phyloP scores from a whole-genome alignment of 306 rosid genomes.

The Begonia fuchsioides region DNA sequence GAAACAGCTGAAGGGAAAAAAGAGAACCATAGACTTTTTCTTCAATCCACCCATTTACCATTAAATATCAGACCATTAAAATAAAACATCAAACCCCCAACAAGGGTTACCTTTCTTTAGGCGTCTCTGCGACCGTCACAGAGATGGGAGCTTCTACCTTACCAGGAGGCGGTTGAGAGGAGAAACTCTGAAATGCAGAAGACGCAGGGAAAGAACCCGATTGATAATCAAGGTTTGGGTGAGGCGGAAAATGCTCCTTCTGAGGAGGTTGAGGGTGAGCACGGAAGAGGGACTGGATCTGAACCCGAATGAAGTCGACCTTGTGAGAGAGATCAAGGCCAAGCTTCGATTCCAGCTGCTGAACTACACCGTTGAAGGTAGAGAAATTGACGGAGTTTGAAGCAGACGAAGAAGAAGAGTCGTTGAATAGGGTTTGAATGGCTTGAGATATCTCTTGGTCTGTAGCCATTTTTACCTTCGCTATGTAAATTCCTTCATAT shows the following conservation, averaged over 20 bases:
- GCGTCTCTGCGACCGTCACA: constrained; percentile 18
- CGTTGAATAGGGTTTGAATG: constrained; percentile 30
- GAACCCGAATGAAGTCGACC: constrained; percentile 43
- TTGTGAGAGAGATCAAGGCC: constrained; percentile 56
- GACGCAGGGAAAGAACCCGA: constrained; percentile 15
- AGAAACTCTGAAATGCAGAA: constrained; percentile 32
- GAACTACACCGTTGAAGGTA: constrained; percentile 40
- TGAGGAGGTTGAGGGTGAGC: constrained; percentile 19
- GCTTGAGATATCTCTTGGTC: constrained; percentile 65
- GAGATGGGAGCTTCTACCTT: constrained; percentile 15
- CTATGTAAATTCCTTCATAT: constrained; percentile 13
- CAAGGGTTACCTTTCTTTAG: constrained; percentile 41
- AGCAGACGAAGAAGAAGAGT: constrained; percentile 11
- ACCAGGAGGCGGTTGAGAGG: constrained; percentile 11
- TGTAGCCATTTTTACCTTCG: constrained; percentile 31
- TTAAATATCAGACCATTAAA: no score
- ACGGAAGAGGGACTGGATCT: constrained; percentile 38
- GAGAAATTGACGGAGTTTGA: constrained; percentile 27
- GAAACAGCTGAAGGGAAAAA: no score
- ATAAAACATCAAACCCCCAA: no score
- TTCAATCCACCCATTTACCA: no score
- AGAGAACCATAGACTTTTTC: no score
- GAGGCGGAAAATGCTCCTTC: constrained; percentile 43
- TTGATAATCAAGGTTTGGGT: constrained; percentile 45
- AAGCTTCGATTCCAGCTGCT: constrained; percentile 49